Percentiles rank a stretch among this genome's conserved stretches.
Evolutionary conservation across 176 grass and related monocot species (phyloP).

Genomic region (Oryza brachyantha): DNA sequence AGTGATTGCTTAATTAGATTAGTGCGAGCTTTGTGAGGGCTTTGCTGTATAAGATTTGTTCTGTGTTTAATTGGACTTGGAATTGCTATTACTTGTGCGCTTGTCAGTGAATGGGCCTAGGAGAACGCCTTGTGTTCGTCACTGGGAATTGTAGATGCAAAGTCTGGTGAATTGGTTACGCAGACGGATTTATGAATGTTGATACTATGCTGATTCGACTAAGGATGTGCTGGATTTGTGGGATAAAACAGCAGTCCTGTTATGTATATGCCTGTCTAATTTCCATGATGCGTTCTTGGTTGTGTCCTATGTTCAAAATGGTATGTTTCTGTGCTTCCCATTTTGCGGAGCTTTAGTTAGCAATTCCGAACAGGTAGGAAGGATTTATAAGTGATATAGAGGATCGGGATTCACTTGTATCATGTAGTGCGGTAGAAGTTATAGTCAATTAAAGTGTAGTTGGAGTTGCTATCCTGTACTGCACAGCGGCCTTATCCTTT

Average conservation of each 20-base stretch:
- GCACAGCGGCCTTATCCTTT: neutral
- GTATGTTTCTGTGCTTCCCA: neutral
- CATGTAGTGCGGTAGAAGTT: neutral
- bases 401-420: neutral
- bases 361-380: neutral
- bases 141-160: neutral
- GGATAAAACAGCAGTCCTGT: neutral
- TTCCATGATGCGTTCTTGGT: neutral
- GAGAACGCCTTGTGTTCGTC: neutral
- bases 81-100: neutral
- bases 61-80: neutral
- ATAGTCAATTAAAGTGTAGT: neutral
- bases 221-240: neutral
- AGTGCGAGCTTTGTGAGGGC: neutral
- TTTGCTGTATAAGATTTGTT: neutral
- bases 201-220: neutral
- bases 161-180: neutral
- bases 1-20: neutral
- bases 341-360: neutral
- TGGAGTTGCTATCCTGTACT: neutral
- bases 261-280: neutral
- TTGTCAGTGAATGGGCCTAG: too few species aligned
- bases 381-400: neutral
- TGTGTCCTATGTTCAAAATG: neutral
- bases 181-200: neutral